phyloP scores from a whole-genome alignment of 495 filamentous ascomycete genomes.

The Cercophora scortea region DNA sequence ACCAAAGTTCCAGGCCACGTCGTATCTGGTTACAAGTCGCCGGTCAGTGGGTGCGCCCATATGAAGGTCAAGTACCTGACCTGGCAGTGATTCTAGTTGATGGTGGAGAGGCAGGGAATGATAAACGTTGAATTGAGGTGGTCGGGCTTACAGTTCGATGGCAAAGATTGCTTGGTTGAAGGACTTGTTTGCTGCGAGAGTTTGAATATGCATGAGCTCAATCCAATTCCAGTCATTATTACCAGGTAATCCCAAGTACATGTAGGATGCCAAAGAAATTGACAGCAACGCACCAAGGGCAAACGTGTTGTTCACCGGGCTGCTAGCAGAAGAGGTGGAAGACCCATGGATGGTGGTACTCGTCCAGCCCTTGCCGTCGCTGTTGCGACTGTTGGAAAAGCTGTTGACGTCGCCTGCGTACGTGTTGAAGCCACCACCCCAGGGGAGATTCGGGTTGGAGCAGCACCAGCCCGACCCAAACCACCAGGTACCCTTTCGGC shows the following conservation, averaged over 20 bases:
- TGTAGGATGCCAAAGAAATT: not conserved
- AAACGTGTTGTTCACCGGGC: constrained; percentile 17
- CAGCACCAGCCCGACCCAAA: constrained; percentile 38
- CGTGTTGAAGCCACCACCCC: constrained; percentile 34
- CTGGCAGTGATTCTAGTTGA: not conserved
- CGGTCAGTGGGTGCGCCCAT: too few species aligned
- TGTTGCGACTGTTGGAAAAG: constrained; percentile 18
- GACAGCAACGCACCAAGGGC: constrained; percentile 5
- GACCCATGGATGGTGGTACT: constrained; percentile 13
- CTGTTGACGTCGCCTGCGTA: constrained; percentile 20
- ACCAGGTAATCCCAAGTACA: not conserved
- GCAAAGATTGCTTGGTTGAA: constrained; percentile 34
- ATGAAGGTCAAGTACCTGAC: not conserved
- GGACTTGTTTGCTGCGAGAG: constrained; percentile 20
- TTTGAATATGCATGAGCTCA: not conserved
- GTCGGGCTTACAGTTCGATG: constrained; percentile 29
- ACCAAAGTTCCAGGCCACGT: constrained; percentile 31
- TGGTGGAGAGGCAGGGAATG: too few species aligned
- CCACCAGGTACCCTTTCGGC: constrained; percentile 35
- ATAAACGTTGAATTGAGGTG: too few species aligned
- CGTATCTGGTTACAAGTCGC: constrained; percentile 4
- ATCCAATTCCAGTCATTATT: not conserved
- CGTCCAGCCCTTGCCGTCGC: constrained; percentile 13
- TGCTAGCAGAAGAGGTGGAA: constrained; percentile 1
- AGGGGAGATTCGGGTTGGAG: constrained; percentile 30